phyloP scores from a whole-genome alignment of 2,329 filamentous ascomycete species.

The Arthrobotrys sinensis region DNA sequence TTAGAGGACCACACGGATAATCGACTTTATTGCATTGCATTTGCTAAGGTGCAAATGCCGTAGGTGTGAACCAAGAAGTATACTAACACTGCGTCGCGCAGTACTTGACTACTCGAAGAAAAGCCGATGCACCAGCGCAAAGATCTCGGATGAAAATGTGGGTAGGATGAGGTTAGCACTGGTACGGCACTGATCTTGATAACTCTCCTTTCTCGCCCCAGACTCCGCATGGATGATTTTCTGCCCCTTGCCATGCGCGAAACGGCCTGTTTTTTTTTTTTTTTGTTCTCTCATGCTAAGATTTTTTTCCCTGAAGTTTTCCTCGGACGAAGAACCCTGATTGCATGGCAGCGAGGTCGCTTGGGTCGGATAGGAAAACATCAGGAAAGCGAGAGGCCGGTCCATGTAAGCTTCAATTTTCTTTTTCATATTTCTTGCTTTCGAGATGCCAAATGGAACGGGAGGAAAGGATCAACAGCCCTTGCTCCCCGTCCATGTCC shows the following conservation, averaged over 20 bases:
- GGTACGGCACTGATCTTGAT: slow-evolving; percentile 4
- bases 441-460: slow-evolving; percentile 51
- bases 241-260: slow-evolving; percentile 4
- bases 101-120: slow-evolving; percentile 18
- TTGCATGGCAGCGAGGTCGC: slow-evolving; percentile 51
- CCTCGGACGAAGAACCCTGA: slow-evolving; percentile 46
- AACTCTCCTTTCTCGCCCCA: slow-evolving; percentile 33
- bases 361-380: slow-evolving; percentile 58
- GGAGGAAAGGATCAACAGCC: slow-evolving; percentile 57
- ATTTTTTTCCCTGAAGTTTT: slow-evolving; percentile 31
- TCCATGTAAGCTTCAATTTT: slow-evolving; percentile 44
- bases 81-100: slow-evolving; percentile 17
- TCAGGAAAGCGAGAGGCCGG: slow-evolving; percentile 54
- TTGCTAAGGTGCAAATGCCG: slow-evolving; percentile 13
- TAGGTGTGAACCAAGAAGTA: slow-evolving; percentile 30
- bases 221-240: slow-evolving; percentile 19
- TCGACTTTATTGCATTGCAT: slow-evolving; percentile 27
- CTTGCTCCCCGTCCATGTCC: slow-evolving; percentile 52
- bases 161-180: slow-evolving; percentile 27
- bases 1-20: slow-evolving; percentile 33
- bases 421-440: slow-evolving; percentile 53
- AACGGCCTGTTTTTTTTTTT: slow-evolving; percentile 9
- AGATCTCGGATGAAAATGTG: slow-evolving; percentile 45
- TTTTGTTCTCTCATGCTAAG: slow-evolving; percentile 9
- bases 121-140: slow-evolving; percentile 16